Base-by-base conservation (phyloP, 1,139 yeast genomes). In the Entelexis sorbosivorans region DNA sequence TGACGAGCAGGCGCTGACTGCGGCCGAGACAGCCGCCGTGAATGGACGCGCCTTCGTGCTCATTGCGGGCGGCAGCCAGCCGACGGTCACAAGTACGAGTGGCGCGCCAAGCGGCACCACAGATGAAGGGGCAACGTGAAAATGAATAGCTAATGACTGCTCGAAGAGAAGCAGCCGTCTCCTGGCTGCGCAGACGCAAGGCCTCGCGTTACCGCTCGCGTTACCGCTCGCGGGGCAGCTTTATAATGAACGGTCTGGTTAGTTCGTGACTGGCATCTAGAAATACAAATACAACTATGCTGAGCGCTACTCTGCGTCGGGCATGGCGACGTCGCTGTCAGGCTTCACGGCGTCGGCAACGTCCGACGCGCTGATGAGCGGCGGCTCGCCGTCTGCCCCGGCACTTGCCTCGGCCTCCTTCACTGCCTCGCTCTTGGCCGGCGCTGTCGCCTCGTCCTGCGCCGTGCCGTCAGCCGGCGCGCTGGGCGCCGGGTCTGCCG, bases 1-100 rank as follows among this genome's bases (percentile, higher is more conserved):
- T 11, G 77, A 79, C 58, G 73, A 72, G 39, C 67, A 65, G 35
- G 61, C 61, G 29, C 65, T 81, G 35, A 28, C 34, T 9, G 34
- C 14, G 16, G 54, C 56, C 5, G 36, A 38, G 5, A n/a, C 29
- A 2, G 16, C 26, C 7, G 53, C 56, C 14, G 46, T 54, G 16
- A 7, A 22, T 22, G 58, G 59, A 14, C 20, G 31, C 11, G 44
- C 51, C 8, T 48, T 36, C 38, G n/a, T 53, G 20, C n/a, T 16
- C 17, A 36, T 58, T 22, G 47, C 45, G 7, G n/a, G 36, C 11
- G 49, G 24, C 28, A 22, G 5, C 16, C 33, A 26, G 11, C 5
- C 36, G 16, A 16, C 11, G 14, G 31, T 10, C 31, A 3, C 31
- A 1, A 28, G 14, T 28, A n/a, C n/a, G n/a, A n/a, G n/a, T n/a